Conservation (phyloP, 2,329 filamentous ascomycete species). For the Curvularia eragrostidis region DNA sequence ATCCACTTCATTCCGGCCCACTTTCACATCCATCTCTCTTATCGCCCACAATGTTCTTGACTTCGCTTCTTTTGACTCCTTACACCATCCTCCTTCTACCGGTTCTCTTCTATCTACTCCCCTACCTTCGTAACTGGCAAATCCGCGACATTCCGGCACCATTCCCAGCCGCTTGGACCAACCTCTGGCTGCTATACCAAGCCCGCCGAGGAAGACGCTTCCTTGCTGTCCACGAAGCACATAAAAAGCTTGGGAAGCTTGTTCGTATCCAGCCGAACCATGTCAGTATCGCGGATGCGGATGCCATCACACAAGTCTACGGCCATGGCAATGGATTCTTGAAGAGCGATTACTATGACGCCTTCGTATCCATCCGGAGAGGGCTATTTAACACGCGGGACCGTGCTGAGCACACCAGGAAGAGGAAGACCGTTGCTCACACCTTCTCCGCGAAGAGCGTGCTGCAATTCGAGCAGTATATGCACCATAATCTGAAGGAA, state of each 20-base stretch:
- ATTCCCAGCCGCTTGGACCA: conserved; percentile 71
- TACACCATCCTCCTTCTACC: conserved; percentile 59
- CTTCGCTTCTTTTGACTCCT: conserved; percentile 52
- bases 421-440: conserved; percentile 87
- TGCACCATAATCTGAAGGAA: conserved; percentile 76
- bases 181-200: conserved; percentile 77
- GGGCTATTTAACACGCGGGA: conserved; percentile 91
- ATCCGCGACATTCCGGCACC: conserved; percentile 65
- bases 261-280: conserved; percentile 86
- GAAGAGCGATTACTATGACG: conserved; percentile 82
- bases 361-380: conserved; percentile 84
- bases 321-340: conserved; percentile 64
- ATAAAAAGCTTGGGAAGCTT: conserved; percentile 78
- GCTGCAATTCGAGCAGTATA: conserved; percentile 86
- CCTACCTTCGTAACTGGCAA: conserved; percentile 66
- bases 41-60: conserved; percentile 38
- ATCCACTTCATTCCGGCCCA: conserved; percentile 1
- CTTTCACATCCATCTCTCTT: conserved; percentile 3
- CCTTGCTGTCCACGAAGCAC: conserved; percentile 70
- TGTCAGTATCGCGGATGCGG: conserved; percentile 79
- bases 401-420: conserved; percentile 81
- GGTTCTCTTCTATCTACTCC: conserved; percentile 63
- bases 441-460: conserved; percentile 85
- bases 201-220: conserved; percentile 66
- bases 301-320: conserved; percentile 78